phyloP scores from a whole-genome alignment of 306 rosid genomes.

The Glycine soja region DNA sequence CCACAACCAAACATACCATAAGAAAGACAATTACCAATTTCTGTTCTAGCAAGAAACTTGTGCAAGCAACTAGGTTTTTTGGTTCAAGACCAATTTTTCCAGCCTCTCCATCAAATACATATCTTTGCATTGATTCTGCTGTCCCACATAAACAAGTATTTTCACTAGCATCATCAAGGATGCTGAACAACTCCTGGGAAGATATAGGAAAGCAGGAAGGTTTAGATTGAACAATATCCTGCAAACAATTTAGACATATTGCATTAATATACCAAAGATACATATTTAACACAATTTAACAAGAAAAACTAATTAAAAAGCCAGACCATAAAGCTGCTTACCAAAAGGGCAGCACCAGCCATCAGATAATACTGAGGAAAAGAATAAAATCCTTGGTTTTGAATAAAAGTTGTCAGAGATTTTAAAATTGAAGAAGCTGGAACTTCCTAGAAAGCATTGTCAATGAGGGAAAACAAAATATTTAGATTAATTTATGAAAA shows the following conservation, averaged over 20 bases:
- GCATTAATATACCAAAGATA: conserved; percentile 34
- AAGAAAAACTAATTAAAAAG: conserved; percentile 36
- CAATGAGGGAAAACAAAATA: conserved; percentile 41
- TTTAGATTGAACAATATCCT: conserved; percentile 81
- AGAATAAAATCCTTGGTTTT: conserved; percentile 63
- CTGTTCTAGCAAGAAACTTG: conserved; percentile 86
- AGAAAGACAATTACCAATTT: conserved; percentile 63
- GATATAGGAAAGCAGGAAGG: conserved; percentile 67
- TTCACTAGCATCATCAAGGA: conserved; percentile 91
- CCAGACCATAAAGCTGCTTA: conserved; percentile 47
- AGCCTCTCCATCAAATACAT: conserved; percentile 78
- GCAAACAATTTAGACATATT: conserved; percentile 42
- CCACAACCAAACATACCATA: too few relatives aligned
- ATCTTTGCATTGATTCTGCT: conserved; percentile 69
- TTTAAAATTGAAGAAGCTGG: conserved; percentile 71
- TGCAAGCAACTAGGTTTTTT: conserved; percentile 79
- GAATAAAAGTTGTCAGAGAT: conserved; percentile 59
- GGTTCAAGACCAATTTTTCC: conserved; percentile 80
- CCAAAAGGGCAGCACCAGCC: conserved; percentile 92
- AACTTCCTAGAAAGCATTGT: conserved; percentile 66
- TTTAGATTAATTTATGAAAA: conserved; percentile 17
- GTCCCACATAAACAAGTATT: conserved; percentile 77
- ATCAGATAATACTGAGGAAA: conserved; percentile 73
- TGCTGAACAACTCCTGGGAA: conserved; percentile 68
- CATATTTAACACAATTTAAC: neutral